phyloP scores from a whole-genome alignment of 2,329 filamentous ascomycete species.

The Scytalidium sp. region DNA sequence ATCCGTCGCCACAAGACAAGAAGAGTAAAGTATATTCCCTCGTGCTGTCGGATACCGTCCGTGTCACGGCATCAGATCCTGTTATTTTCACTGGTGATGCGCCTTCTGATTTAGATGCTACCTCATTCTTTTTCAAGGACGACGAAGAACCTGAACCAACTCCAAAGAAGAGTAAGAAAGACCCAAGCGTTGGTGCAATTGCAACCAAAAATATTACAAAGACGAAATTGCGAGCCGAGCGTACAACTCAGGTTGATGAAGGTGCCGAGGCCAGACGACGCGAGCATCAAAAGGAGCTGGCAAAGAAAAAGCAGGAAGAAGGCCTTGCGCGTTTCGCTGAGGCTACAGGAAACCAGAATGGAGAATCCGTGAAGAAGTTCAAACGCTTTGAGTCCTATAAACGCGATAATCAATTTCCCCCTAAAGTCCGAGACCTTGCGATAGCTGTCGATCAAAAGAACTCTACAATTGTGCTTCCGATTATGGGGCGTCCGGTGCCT shows the following conservation, averaged over 20 bases:
- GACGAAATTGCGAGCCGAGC: slow-evolving; percentile 86
- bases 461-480: slow-evolving; percentile 84
- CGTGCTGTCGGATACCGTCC: slow-evolving; percentile 88
- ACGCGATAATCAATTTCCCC: slow-evolving; percentile 88
- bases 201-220: slow-evolving; percentile 95
- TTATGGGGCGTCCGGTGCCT: slow-evolving; percentile 95
- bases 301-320: slow-evolving; percentile 84
- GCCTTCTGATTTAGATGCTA: slow-evolving; percentile 85
- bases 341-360: slow-evolving; percentile 79
- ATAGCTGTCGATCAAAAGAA: slow-evolving; percentile 92
- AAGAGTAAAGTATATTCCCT: slow-evolving; percentile 86
- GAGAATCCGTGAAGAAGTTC: slow-evolving; percentile 95
- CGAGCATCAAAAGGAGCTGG: slow-evolving; percentile 88
- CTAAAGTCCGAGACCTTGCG: slow-evolving; percentile 77
- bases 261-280: slow-evolving; percentile 84
- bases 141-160: slow-evolving; percentile 83
- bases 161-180: slow-evolving; percentile 88
- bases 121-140: slow-evolving; percentile 98
- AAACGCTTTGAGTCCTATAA: slow-evolving; percentile 99
- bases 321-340: slow-evolving; percentile 84
- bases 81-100: slow-evolving; percentile 94
- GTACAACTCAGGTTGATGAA: slow-evolving; percentile 83
- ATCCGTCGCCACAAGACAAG: slow-evolving; percentile 84
- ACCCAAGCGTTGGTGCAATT: slow-evolving; percentile 78
- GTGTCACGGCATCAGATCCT: slow-evolving; percentile 74